Evolutionary conservation across 2,329 filamentous ascomycete genomes (phyloP).

Genomic region (Beauveria rudraprayagi): DNA sequence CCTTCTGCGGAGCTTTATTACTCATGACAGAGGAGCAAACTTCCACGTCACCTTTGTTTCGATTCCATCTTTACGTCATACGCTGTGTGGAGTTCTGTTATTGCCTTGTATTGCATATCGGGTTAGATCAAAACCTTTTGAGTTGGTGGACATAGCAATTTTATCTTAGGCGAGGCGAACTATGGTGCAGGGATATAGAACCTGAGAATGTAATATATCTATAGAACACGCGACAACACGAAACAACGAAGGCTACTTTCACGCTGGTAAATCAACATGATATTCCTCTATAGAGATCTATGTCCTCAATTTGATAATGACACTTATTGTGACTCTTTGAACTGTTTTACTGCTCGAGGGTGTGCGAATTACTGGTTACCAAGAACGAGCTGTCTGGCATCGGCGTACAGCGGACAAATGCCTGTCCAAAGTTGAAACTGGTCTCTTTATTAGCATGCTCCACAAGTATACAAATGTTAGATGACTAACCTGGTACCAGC

Average conservation of each 20-base stretch:
- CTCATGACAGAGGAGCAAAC: not conserved
- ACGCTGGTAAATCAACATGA: not conserved
- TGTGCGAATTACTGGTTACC: conserved; percentile 17
- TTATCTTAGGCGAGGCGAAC: not conserved
- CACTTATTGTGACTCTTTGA: too few species aligned
- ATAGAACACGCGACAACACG: conserved; percentile 1
- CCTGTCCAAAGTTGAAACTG: conserved; percentile 80
- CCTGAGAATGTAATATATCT: not conserved
- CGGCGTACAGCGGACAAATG: conserved; percentile 63
- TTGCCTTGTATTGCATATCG: not conserved
- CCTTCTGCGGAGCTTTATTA: not conserved
- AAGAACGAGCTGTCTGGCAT: conserved; percentile 56
- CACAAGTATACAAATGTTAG: not conserved
- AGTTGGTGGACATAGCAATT: not conserved
- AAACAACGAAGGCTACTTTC: not conserved
- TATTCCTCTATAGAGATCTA: not conserved
- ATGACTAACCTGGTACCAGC: conserved; percentile 67
- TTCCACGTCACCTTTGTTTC: not conserved
- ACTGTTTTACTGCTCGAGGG: too few species aligned
- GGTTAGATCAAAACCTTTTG: not conserved
- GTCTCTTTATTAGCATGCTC: conserved; percentile 15
- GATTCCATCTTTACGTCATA: conserved; percentile 1
- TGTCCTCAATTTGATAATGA: too few species aligned
- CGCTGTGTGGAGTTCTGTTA: not conserved
- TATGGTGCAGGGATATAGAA: not conserved